These are phyloP conservation scores for Platanus orientalis DNA, from an alignment of 164 flowering plant species.

Conservation along the genomic window DNA sequence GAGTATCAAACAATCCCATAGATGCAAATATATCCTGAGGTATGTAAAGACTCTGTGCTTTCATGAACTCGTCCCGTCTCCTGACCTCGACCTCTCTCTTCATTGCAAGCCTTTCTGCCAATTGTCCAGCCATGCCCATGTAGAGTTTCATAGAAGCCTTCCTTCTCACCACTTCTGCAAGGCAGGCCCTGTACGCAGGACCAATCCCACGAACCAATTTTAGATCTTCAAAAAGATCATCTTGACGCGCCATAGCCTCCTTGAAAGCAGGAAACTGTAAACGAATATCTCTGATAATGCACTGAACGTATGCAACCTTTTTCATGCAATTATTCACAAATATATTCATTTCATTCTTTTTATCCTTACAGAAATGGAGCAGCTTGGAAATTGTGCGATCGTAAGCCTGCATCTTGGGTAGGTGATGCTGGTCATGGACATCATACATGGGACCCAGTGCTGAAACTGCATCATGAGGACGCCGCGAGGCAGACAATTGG, in stretches of 20 bases:
- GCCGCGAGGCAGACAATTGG: conserved; percentile 78
- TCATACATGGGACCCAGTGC: conserved; percentile 99
- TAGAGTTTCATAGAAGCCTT: conserved; percentile 93
- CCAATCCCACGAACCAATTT: conserved; percentile 82
- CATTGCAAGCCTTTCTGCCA: conserved; percentile 90
- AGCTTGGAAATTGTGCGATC: conserved; percentile 61
- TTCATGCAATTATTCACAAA: conserved; percentile 89
- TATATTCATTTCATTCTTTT: conserved; percentile 84
- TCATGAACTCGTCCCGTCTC: conserved; percentile 81
- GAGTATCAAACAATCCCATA: conserved; percentile 91
- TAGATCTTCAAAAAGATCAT: conserved; percentile 59
- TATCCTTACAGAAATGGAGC: conserved; percentile 57
- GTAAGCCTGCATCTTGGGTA: conserved; percentile 77
- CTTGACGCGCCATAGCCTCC: conserved; percentile 86
- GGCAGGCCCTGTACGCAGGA: conserved; percentile 87
- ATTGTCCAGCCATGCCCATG: conserved; percentile 99
- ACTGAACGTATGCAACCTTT: conserved; percentile 68
- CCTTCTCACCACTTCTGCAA: conserved; percentile 92
- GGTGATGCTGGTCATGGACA: conserved; percentile 82
- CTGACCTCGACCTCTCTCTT: conserved; percentile 84
- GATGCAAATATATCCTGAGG: conserved; percentile 79
- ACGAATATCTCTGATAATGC: conserved; percentile 69
- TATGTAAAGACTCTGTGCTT: conserved; percentile 52
- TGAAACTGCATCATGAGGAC: conserved; percentile 99
- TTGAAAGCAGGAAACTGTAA: conserved; percentile 80